A percentile compares a stretch with the other conserved stretches of the same genome.
phyloP scores from a whole-genome alignment of 768 basidiomycete species.

The Amanita inopinata region DNA sequence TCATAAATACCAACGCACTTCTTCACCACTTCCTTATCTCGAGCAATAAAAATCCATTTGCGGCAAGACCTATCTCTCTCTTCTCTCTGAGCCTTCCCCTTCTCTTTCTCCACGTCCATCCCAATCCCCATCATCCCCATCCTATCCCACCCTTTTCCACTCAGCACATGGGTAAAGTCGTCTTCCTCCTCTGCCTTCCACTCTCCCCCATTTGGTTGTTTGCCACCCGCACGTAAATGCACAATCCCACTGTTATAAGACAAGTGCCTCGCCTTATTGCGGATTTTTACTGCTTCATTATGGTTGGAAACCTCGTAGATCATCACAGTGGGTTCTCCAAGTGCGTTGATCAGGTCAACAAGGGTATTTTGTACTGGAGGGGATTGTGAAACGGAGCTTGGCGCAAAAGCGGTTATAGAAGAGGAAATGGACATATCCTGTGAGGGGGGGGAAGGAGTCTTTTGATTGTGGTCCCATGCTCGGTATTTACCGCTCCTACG shows the following conservation, averaged over 20 bases:
- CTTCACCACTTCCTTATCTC: background rate
- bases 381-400: background rate
- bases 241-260: slow-evolving; percentile 1
- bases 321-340: slow-evolving; percentile 1
- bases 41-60: slow-evolving; percentile 5
- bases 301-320: background rate
- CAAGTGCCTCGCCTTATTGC: background rate
- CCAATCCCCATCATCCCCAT: background rate
- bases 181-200: background rate
- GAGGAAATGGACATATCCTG: background rate
- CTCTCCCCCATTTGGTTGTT: background rate
- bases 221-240: background rate
- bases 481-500: too few species aligned
- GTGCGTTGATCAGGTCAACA: background rate
- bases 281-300: background rate
- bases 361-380: background rate
- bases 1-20: slow-evolving; percentile 1
- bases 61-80: background rate
- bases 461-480: too few species aligned
- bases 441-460: too few species aligned
- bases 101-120: background rate
- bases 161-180: background rate
- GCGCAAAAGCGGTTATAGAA: background rate
- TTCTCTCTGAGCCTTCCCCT: background rate
- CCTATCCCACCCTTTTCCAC: background rate